Base-by-base conservation (phyloP, 1,139 yeast genomes). In the Yamadazyma songkhlaensis region DNA sequence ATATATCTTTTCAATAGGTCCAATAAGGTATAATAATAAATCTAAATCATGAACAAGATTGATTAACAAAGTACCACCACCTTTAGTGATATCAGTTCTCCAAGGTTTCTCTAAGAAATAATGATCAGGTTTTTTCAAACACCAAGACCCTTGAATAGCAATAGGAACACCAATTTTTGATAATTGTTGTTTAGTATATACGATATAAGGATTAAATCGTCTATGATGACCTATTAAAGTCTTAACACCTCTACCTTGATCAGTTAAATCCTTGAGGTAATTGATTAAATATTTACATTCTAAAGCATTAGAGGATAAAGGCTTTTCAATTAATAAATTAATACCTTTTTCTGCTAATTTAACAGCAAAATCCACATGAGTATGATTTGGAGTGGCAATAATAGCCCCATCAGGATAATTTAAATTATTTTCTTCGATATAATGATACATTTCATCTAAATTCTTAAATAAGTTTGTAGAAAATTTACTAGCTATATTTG, bases 31-130 rank as follows among this genome's bases (percentile, higher is more conserved):
- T 39, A 64, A 64, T 21, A 67, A 51, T 23, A 67, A 48, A 40
- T 67, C 74, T 31, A 67, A 50, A 45, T 67, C 74, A 47, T 67
- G 74, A 20, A 67, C 60, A 37, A 67, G 53, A 40, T 67, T 67
- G 10, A 67, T 67, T 39, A 67, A 53, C 9, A 67, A 48, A 4
- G 62, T 62, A 0, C 74, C 73, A 4, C 74, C 73, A 4, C 73
- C 73, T 14, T 57, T 53, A 9, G 47, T 49, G 13, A 46, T 44
- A 29, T 59, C 56, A 5, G 62, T 53, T 46, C 73, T 55, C 73
- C 74, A 67, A 1, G 63, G 61, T 12, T 65, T 58, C 26, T 49
- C 56, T 25, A 49, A 35, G 41, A 52, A 67, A 44, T 67, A 67
- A 6, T 50, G 48, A n/a, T 54, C 50, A 9, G 64, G 64, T 42